Conservation (phyloP, 169 alveolate species). For the Eimeria sp. region DNA sequence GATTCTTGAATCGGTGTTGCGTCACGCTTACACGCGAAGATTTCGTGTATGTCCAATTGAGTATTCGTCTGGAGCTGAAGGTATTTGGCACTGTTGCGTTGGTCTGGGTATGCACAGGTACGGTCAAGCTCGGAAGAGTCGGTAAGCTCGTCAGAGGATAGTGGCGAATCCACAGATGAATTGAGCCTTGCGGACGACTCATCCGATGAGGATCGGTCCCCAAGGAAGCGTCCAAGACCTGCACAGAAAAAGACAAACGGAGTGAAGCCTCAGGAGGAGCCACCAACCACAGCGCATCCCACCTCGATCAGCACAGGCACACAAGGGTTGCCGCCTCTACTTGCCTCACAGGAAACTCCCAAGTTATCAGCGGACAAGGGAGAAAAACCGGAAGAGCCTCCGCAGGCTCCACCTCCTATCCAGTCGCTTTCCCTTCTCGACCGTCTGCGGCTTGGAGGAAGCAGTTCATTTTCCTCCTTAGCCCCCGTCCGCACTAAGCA, state of each 20-base stretch:
- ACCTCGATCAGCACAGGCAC: background rate
- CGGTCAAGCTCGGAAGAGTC: conserved; percentile 60
- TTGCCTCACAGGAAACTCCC: conserved; percentile 9
- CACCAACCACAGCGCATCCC: background rate
- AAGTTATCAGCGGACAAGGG: background rate
- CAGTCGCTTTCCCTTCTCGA: conserved; percentile 72
- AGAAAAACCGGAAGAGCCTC: background rate
- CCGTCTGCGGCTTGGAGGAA: conserved; percentile 59
- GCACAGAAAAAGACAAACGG: conserved; percentile 33
- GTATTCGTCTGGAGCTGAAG: background rate
- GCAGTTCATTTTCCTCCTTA: conserved; percentile 51
- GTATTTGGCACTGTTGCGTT: background rate
- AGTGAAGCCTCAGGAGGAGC: conserved; percentile 15
- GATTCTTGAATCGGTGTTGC: background rate
- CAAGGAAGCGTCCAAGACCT: conserved; percentile 12
- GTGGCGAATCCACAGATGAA: conserved; percentile 56
- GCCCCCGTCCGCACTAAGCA: conserved; percentile 70
- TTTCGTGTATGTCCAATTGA: background rate
- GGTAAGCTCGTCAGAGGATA: conserved; percentile 34
- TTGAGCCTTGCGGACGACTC: conserved; percentile 37
- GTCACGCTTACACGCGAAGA: background rate
- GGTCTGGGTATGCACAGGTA: conserved; percentile 21
- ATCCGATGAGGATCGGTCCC: conserved; percentile 62
- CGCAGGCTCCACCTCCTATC: conserved; percentile 38
- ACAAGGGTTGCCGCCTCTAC: background rate